Conservation (phyloP, 108 stramenopile genomes). For the Thalassiosira profunda region DNA sequence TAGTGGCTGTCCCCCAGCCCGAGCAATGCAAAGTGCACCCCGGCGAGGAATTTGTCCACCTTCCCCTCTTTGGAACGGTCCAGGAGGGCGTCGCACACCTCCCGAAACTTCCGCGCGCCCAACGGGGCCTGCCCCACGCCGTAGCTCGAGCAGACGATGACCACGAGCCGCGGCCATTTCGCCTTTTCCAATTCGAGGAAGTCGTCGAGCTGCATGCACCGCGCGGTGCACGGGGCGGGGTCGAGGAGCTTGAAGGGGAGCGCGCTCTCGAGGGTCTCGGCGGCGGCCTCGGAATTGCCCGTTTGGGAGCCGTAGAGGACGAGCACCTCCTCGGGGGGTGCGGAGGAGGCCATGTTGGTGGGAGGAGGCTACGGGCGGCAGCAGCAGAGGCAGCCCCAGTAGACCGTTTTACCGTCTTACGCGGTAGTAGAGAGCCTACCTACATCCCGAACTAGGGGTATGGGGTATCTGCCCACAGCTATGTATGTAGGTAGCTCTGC, state of each 20-base stretch:
- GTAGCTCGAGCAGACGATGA: conserved; percentile 78
- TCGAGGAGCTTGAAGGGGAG: conserved; percentile 32
- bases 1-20: conserved; percentile 74
- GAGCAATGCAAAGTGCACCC: conserved; percentile 21
- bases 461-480: no score
- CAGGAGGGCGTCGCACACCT: conserved; percentile 64
- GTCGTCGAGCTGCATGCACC: conserved; percentile 80
- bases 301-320: conserved; percentile 89
- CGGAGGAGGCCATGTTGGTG: neutral
- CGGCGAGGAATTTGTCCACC: conserved; percentile 7
- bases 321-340: conserved; percentile 44
- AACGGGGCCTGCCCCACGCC: conserved; percentile 88
- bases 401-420: no score
- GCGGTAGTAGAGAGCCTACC: no score
- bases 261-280: conserved; percentile 56
- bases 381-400: no score
- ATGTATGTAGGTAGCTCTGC: no score
- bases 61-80: conserved; percentile 16
- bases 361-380: no score
- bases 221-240: conserved; percentile 19
- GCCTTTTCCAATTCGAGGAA: conserved; percentile 75
- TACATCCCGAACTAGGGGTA: no score
- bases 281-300: conserved; percentile 85
- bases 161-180: conserved; percentile 65
- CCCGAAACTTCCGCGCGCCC: conserved; percentile 78